These are phyloP conservation scores for Phytophthora quininea DNA, from an alignment of 352 stramenopile species.

Conservation along the genomic window DNA sequence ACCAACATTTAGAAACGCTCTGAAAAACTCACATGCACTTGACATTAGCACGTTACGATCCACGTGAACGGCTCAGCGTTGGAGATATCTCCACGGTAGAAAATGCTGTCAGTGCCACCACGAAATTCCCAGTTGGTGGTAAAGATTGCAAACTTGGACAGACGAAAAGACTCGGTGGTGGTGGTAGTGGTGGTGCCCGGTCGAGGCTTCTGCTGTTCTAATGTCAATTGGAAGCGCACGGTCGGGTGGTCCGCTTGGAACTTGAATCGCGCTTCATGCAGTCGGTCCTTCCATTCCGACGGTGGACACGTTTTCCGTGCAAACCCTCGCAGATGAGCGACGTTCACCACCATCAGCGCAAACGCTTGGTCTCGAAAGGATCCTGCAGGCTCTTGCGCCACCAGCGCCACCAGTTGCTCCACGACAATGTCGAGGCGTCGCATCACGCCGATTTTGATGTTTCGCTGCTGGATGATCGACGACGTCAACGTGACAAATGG, in stretches of 20 bases:
- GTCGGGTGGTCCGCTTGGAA: slow-evolving; percentile 37
- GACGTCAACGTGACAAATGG: slow-evolving; percentile 33
- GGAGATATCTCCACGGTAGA: slow-evolving; percentile 47
- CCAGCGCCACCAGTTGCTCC: slow-evolving; percentile 31
- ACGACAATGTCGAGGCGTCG: slow-evolving; percentile 38
- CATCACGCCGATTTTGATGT: slow-evolving; percentile 51
- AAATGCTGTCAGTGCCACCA: slow-evolving; percentile 44
- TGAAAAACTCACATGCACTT: background rate
- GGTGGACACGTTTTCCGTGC: slow-evolving; percentile 19
- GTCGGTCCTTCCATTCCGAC: slow-evolving; percentile 34
- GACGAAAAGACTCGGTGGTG: slow-evolving; percentile 24
- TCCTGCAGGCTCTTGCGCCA: slow-evolving; percentile 29
- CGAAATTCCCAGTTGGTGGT: slow-evolving; percentile 45
- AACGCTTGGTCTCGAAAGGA: slow-evolving; percentile 33
- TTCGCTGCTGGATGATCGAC: slow-evolving; percentile 41
- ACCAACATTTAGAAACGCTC: background rate
- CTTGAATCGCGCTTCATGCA: slow-evolving; percentile 21
- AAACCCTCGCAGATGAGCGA: slow-evolving; percentile 36
- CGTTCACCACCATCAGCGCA: slow-evolving; percentile 47
- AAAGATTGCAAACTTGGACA: slow-evolving; percentile 53
- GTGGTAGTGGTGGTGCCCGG: slow-evolving; percentile 17
- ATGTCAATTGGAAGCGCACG: slow-evolving; percentile 46
- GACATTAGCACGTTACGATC: slow-evolving; percentile 28
- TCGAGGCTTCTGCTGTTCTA: slow-evolving; percentile 36
- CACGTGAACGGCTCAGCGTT: slow-evolving; percentile 35